Evolutionary conservation across 1,284 basidiomycete species (phyloP), one percentile per base, ranked within the genome.

Genomic region (Sphaerobolus stellatus): DNA sequence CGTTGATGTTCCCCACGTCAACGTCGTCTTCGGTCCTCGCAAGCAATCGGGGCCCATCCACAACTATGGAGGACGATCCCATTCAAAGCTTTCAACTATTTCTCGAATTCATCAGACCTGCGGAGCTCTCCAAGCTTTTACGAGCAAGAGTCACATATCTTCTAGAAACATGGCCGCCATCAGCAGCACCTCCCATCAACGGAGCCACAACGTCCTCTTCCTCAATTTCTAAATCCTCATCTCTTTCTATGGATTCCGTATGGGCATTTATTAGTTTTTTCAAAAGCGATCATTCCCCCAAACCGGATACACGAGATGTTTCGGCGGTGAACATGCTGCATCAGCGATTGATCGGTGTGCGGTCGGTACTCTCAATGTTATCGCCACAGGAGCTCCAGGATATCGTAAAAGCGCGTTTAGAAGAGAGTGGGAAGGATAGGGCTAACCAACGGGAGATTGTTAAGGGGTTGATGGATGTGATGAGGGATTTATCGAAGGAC

Each of bases 1-100:
- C 53, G 25, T 48, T 33, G 47, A 38, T 54, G 25, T 25, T 54
- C 46, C 47, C 53, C 46, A 54, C 53, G 53, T 54, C 53, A 54
- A 54, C 49, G 53, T 25, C 46, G 7, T 25, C 53, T n/a, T 40
- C 45, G 31, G 28, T 30, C 40, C 47, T 38, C 22, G 25, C 13
- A 8, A 41, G 36, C 25, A 40, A 16, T 24, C 38, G 29, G 25
- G 13, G 14, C 22, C 22, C 25, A 29, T 22, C 46, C 29, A 33
- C 25, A 13, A 31, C 47, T 16, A 9, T 29, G 11, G 38, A 44
- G 22, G 25, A 41, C 25, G 38, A 41, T 27, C 13, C 38, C 11
- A 31, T 49, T 22, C 13, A 43, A 2, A 48, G 46, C 22, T 54
- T 54, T 31, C 30, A 44, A 24, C 34, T 31, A 14, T 49, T 49